Evolutionary conservation across 345 rosid genomes (phyloP).

Genomic region (Populus simonii): DNA sequence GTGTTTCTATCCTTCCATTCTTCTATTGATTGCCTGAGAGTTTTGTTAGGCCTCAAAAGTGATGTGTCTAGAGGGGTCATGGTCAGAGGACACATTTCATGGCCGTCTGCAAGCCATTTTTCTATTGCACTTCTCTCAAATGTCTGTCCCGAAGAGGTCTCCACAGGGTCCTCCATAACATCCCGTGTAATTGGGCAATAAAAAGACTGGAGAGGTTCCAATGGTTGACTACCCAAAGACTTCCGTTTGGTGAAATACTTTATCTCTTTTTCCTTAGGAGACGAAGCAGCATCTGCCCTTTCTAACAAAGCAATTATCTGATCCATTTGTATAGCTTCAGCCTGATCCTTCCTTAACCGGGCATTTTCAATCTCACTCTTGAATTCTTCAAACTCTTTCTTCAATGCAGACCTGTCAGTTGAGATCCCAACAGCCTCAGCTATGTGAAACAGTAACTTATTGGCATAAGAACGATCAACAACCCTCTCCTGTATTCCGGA

Average conservation of each 20-base stretch:
- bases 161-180: slow-evolving; percentile 73
- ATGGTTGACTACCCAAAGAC: slow-evolving; percentile 55
- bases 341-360: slow-evolving; percentile 56
- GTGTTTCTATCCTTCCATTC: slow-evolving; percentile 77
- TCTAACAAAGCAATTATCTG: slow-evolving; percentile 68
- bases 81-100: slow-evolving; percentile 59
- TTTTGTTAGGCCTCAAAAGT: slow-evolving; percentile 64
- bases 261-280: slow-evolving; percentile 52
- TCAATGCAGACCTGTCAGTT: slow-evolving; percentile 43
- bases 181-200: slow-evolving; percentile 67
- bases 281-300: slow-evolving; percentile 62
- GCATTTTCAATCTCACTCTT: slow-evolving; percentile 60
- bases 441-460: slow-evolving; percentile 47
- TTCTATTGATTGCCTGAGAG: slow-evolving; percentile 63
- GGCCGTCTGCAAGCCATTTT: slow-evolving; percentile 65
- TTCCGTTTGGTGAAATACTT: slow-evolving; percentile 53
- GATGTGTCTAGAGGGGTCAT: slow-evolving; percentile 45
- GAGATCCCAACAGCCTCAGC: slow-evolving; percentile 62
- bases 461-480: slow-evolving; percentile 58
- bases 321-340: slow-evolving; percentile 73
- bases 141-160: slow-evolving; percentile 73
- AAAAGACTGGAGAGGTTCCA: slow-evolving; percentile 67
- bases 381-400: slow-evolving; percentile 59
- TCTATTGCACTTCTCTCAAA: slow-evolving; percentile 65
- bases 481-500: slow-evolving; percentile 65